Percentiles rank a stretch among this genome's conserved stretches.
Evolutionary conservation across 768 basidiomycete genomes (phyloP).

Genomic region (Boletus coccyginus): DNA sequence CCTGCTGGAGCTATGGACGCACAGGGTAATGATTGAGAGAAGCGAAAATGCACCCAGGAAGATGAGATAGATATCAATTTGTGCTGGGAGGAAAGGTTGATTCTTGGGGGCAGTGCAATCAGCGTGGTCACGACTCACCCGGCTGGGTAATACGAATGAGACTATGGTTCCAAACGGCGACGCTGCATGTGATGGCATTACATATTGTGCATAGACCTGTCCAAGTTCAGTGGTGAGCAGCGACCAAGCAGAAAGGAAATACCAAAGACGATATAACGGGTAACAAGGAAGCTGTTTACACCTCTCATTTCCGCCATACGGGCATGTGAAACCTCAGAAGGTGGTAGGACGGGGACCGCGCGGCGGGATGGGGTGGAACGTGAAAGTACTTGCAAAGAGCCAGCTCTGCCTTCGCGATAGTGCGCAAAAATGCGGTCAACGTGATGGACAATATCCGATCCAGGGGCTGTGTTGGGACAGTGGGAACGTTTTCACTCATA

Average conservation of each 20-base stretch:
- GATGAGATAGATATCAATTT: slow-evolving; percentile 58
- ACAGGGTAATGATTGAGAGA: slow-evolving; percentile 58
- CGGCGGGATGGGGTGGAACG: slow-evolving; percentile 27
- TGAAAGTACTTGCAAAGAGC: slow-evolving; percentile 22
- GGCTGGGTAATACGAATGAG: slow-evolving; percentile 38
- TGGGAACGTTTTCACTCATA: slow-evolving; percentile 2
- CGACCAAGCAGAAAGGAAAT: neutral
- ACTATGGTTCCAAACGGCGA: slow-evolving; percentile 68
- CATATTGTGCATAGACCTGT: slow-evolving; percentile 60
- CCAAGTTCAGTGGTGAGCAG: neutral
- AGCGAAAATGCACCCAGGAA: slow-evolving; percentile 60
- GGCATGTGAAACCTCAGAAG: slow-evolving; percentile 28
- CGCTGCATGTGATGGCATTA: slow-evolving; percentile 61
- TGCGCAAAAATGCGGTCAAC: slow-evolving; percentile 4
- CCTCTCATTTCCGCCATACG: slow-evolving; percentile 39
- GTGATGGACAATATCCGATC: slow-evolving; percentile 7
- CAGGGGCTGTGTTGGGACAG: slow-evolving; percentile 18
- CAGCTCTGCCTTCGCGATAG: slow-evolving; percentile 24
- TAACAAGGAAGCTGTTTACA: slow-evolving; percentile 38
- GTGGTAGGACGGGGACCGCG: slow-evolving; percentile 22
- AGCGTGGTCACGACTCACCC: slow-evolving; percentile 35
- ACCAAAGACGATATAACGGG: slow-evolving; percentile 66
- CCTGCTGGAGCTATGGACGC: slow-evolving; percentile 20
- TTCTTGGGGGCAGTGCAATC: neutral
- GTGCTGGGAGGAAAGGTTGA: slow-evolving; percentile 30